A percentile compares a stretch with the other conserved stretches of the same genome.
Conservation (phyloP, 306 rosid species). For the Dryas alaskensis region DNA sequence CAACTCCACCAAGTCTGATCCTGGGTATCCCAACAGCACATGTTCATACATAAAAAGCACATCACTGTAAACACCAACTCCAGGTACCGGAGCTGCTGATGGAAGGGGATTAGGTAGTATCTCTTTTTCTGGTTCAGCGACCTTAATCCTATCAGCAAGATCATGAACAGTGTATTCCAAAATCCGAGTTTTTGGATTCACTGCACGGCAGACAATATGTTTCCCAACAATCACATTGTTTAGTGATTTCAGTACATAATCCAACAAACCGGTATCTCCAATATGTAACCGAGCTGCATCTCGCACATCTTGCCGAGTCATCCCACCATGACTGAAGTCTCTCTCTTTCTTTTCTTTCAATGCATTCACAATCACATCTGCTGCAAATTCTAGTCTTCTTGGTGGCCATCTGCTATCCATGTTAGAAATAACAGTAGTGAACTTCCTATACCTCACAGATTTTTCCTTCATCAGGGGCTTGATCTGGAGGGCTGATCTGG, state of each 20-base stretch:
- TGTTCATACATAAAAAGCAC: conserved; percentile 61
- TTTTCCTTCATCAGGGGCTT: conserved; percentile 55
- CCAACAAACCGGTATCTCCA: conserved; percentile 90
- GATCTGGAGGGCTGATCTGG: conserved; percentile 31
- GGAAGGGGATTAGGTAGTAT: conserved; percentile 14
- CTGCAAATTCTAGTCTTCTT: conserved; percentile 72
- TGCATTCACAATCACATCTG: conserved; percentile 79
- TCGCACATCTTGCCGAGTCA: conserved; percentile 84
- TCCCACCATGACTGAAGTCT: conserved; percentile 50
- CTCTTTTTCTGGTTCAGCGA: conserved; percentile 34
- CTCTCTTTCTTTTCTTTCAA: conserved; percentile 61
- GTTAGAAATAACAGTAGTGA: conserved; percentile 48
- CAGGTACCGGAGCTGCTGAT: conserved; percentile 40
- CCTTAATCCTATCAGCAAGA: conserved; percentile 31
- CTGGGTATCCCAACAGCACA: conserved; percentile 61
- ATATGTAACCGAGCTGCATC: conserved; percentile 85
- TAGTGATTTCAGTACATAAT: conserved; percentile 78
- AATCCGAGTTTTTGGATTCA: conserved; percentile 64
- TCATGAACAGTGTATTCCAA: conserved; percentile 76
- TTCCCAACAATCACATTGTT: conserved; percentile 71
- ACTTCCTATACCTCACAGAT: conserved; percentile 52
- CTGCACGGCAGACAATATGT: conserved; percentile 64
- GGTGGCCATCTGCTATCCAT: conserved; percentile 97
- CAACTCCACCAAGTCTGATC: conserved; percentile 51
- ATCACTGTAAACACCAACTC: conserved; percentile 63